Evolutionary conservation across 73 alveolate species (phyloP).

Genomic region (Paramecium pentaurelia): DNA sequence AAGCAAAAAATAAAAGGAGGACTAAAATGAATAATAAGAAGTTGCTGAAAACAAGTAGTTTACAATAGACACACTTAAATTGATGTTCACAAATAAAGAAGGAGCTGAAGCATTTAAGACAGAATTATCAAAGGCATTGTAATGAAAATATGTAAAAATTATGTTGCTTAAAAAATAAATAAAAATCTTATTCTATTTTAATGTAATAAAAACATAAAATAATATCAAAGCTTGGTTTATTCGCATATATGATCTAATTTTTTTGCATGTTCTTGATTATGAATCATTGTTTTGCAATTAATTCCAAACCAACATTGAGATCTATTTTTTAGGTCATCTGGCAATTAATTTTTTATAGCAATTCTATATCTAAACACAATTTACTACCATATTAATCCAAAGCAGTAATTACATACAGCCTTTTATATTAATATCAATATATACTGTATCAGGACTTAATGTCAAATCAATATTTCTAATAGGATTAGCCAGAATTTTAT

Average conservation of each 20-base stretch:
- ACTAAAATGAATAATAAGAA: neutral
- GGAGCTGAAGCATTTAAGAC: neutral
- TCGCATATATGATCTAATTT: slow-evolving; percentile 71
- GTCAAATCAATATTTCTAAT: neutral
- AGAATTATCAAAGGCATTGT: neutral
- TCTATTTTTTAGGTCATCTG: slow-evolving; percentile 57
- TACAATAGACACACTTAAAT: neutral
- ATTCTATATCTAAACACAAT: slow-evolving; percentile 67
- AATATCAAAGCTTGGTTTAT: slow-evolving; percentile 51
- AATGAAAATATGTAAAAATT: neutral
- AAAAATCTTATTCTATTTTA: neutral
- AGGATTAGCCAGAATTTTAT: neutral
- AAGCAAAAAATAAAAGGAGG: neutral
- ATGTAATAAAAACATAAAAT: neutral
- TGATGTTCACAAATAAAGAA: neutral
- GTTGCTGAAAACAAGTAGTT: neutral
- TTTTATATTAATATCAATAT: neutral
- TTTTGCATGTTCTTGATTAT: slow-evolving; percentile 69
- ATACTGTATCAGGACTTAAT: neutral
- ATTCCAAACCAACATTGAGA: slow-evolving; percentile 74
- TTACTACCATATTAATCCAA: slow-evolving; percentile 63
- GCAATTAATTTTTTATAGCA: slow-evolving; percentile 53
- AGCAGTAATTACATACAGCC: slow-evolving; percentile 62
- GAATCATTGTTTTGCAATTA: slow-evolving; percentile 68
- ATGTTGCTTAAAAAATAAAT: neutral